Evolutionary conservation across 768 basidiomycete genomes (phyloP).

Genomic region (Pisolithus orientalis): DNA sequence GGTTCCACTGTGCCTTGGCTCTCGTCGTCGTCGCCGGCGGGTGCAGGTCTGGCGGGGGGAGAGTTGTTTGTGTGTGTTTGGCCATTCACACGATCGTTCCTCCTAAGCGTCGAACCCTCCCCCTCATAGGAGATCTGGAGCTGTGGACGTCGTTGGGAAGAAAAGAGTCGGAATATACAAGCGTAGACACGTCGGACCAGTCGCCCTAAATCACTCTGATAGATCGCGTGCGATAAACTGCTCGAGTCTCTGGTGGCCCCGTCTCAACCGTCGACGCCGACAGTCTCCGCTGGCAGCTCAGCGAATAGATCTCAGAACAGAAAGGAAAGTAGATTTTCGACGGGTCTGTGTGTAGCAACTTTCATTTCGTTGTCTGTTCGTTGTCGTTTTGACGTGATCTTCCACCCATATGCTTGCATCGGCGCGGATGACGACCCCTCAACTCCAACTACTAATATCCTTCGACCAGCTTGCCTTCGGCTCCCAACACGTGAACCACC

Average conservation of each 20-base stretch:
- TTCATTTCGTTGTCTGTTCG: no score
- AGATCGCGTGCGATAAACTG: not conserved
- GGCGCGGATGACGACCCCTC: constrained; percentile 14
- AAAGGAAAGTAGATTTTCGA: no score
- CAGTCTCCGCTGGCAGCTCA: constrained; percentile 29
- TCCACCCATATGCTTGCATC: constrained; percentile 6
- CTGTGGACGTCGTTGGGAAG: not conserved
- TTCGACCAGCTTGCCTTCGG: constrained; percentile 6
- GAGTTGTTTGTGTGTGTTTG: not conserved
- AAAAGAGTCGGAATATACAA: not conserved
- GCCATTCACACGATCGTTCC: not conserved
- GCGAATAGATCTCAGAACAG: constrained; percentile 12
- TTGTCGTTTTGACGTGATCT: no score
- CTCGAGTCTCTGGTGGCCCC: constrained; percentile 13
- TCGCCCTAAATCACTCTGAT: no score
- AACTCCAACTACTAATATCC: no score
- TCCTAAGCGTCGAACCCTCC: no score
- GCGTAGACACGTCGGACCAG: no score
- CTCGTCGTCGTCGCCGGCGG: no score
- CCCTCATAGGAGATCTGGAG: no score
- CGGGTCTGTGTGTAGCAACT: constrained; percentile 3
- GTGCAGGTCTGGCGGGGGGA: not conserved
- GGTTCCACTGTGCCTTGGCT: no score
- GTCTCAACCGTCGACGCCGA: constrained; percentile 17
- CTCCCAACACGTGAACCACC: constrained; percentile 30